Evolutionary conservation across 73 alveolate species (phyloP), one percentile per base, ranked within the genome.

Genomic region (Paraurostyla sp.): DNA sequence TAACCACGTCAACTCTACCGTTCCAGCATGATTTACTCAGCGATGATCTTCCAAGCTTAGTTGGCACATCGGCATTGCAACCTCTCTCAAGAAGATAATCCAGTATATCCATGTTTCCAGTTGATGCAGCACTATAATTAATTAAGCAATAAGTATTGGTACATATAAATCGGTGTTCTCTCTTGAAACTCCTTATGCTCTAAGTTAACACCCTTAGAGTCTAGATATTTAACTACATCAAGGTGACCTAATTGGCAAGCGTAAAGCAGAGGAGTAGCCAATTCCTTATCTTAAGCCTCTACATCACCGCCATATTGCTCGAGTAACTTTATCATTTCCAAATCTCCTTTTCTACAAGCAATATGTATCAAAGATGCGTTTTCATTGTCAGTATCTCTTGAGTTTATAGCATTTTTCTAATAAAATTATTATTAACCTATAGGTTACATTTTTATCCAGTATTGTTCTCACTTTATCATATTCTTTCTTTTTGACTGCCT

Each of bases 11-110:
- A 23, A 80, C 43, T 65, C 88, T 63, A 6, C 98, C 98, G 54
- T 94, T 94, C 98, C 99, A 97, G 35, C 97, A 96, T 16, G 98
- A 97, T 73, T 97, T 97, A 46, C 97, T 85, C 65, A 97, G 91
- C 18, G 98, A 86, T 27, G 98, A 88, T 83, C 98, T 94, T 30
- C 99, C 99, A 60, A 93, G 88, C 0, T 83, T 80, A 16, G 97
- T 86, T 16, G 86, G 68, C 25, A 83, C 94, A 87, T 96, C 91
- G 23, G 89, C 93, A 83, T 95, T 97, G 36, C 93, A 84, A n/a
- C 96, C 98, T 56, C 71, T 83, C 41, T 80, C 80, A 35, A 96
- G 60, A 13, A 96, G 56, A 83, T 86, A 90, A 73, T 91, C 80
- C 51, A 95, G 49, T 78, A 93, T 80, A 11, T 91, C 97, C 54